phyloP scores from a whole-genome alignment of 2,329 filamentous ascomycete genomes.

The Boeremia lycopersici region DNA sequence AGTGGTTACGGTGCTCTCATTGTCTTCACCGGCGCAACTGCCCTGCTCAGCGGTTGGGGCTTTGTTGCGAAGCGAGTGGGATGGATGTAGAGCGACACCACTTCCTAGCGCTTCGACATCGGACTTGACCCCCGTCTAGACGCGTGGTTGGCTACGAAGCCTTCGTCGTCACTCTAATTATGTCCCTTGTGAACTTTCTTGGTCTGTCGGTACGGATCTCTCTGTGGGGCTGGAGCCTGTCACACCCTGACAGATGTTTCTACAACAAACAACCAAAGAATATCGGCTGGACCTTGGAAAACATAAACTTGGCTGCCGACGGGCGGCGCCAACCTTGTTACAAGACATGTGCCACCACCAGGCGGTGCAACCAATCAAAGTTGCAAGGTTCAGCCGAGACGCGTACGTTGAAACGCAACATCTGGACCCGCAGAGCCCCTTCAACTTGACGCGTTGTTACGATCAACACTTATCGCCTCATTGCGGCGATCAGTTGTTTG shows the following conservation, averaged over 20 bases:
- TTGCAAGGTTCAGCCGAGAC: neutral
- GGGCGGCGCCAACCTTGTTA: constrained; percentile 4
- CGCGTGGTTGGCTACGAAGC: neutral
- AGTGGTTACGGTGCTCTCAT: constrained; percentile 52
- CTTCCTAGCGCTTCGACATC: neutral
- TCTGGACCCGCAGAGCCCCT: constrained; percentile 9
- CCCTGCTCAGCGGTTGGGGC: constrained; percentile 40
- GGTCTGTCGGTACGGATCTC: neutral
- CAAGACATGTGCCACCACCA: neutral
- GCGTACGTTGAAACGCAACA: constrained; percentile 14
- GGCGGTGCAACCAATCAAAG: constrained; percentile 6
- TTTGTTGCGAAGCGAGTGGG: constrained; percentile 39
- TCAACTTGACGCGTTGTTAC: neutral
- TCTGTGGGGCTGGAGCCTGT: neutral
- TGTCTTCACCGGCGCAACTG: constrained; percentile 51
- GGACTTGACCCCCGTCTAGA: neutral
- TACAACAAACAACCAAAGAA: neutral
- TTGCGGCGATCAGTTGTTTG: constrained; percentile 3
- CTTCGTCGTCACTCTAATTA: neutral
- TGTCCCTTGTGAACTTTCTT: neutral
- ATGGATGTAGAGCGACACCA: constrained; percentile 30
- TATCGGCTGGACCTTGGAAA: neutral
- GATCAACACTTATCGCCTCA: constrained; percentile 3
- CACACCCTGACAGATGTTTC: neutral
- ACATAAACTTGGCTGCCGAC: neutral